These are phyloP conservation scores for Gentiana dahurica DNA, from an alignment of 257 asterid species.

Conservation along the genomic window DNA sequence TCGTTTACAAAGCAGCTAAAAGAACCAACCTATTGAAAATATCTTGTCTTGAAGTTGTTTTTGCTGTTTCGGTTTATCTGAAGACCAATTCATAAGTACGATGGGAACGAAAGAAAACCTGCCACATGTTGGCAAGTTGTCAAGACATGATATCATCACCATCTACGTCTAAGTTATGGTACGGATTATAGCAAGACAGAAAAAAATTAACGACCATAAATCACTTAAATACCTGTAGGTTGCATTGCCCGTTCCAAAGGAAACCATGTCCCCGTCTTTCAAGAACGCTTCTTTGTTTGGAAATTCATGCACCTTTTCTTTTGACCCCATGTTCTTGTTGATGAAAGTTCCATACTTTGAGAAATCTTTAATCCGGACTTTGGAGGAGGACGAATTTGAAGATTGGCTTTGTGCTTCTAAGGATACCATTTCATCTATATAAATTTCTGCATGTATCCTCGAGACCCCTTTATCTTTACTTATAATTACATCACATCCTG, in stretches of 20 bases:
- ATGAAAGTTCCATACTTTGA: conserved; percentile 91
- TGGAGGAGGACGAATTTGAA: conserved; percentile 29
- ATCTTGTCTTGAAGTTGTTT: conserved; percentile 48
- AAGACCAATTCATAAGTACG: conserved; percentile 34
- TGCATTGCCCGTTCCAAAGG: conserved; percentile 92
- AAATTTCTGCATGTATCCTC: conserved; percentile 89
- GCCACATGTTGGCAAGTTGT: conserved; percentile 12
- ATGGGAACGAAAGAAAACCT: conserved; percentile 71
- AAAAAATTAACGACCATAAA: conserved; percentile 2
- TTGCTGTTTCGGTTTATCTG: conserved; percentile 27
- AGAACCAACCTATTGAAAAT: conserved; percentile 54
- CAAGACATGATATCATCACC: not conserved
- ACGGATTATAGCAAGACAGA: not conserved
- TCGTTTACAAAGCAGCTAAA: not conserved
- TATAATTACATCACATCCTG: conserved; percentile 74
- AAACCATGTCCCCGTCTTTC: conserved; percentile 66
- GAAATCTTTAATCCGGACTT: conserved; percentile 73
- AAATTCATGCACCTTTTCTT: conserved; percentile 70
- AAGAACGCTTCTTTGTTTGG: conserved; percentile 57
- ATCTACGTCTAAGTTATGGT: not conserved
- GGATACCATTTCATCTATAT: conserved; percentile 72
- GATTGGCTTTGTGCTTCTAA: conserved; percentile 34
- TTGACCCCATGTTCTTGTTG: conserved; percentile 26
- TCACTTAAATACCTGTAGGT: conserved; percentile 54
- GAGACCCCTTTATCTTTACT: conserved; percentile 92